Percentiles rank a stretch among this genome's conserved stretches.
phyloP scores from a whole-genome alignment of 2,329 filamentous ascomycete genomes.

The Thelonectria blattea region DNA sequence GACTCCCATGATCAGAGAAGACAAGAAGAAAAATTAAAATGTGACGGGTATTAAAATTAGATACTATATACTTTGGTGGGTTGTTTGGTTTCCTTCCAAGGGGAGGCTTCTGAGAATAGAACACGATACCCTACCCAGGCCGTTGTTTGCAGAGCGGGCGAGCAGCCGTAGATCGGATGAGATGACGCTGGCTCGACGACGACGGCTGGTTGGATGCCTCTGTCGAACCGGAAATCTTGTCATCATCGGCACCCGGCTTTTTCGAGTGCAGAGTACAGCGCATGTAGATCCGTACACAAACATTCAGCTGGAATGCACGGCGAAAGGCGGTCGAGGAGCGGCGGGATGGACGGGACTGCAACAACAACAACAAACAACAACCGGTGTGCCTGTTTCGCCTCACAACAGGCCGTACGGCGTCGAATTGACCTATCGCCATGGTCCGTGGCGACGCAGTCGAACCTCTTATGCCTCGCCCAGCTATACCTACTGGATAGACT shows the following conservation, averaged over 20 bases:
- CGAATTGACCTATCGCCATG: constrained; percentile 30
- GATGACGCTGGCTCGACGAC: constrained; percentile 3
- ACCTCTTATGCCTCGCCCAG: neutral
- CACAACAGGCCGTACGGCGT: neutral
- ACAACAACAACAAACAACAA: neutral
- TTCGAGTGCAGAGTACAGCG: too few species aligned
- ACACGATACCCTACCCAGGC: neutral
- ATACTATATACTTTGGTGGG: neutral
- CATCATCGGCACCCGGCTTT: neutral
- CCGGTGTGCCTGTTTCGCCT: constrained; percentile 13
- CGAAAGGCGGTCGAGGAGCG: constrained; percentile 26
- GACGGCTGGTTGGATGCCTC: constrained; percentile 2
- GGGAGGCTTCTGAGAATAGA: constrained; percentile 9
- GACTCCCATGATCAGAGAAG: too few species aligned
- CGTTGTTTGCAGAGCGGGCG: constrained; percentile 1
- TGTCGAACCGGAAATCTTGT: constrained; percentile 4
- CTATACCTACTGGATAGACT: neutral
- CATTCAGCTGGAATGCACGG: constrained; percentile 14
- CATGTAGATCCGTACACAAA: neutral
- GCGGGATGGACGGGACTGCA: neutral
- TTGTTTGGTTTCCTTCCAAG: neutral
- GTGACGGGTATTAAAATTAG: constrained; percentile 9
- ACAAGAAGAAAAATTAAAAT: neutral
- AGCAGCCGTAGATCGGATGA: constrained; percentile 10
- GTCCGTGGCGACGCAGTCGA: constrained; percentile 22